phyloP scores from a whole-genome alignment of 352 stramenopile species.

The Globisporangium orthogonon region DNA sequence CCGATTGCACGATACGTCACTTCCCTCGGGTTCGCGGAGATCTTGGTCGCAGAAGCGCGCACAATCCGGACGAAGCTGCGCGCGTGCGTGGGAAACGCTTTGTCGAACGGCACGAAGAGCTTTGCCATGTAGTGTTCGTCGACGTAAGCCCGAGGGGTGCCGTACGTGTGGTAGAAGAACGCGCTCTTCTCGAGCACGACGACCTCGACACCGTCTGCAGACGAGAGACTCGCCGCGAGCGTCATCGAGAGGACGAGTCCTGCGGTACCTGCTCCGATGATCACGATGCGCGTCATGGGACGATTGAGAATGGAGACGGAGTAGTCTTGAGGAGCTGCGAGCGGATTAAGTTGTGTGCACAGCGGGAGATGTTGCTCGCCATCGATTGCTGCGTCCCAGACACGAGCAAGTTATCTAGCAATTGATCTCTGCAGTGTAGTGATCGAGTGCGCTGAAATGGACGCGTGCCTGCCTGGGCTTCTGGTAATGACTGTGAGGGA shows the following conservation, averaged over 20 bases:
- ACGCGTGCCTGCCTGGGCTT: too few species aligned
- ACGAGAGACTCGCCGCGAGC: conserved; percentile 28
- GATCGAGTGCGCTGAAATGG: too few species aligned
- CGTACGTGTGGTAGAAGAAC: conserved; percentile 41
- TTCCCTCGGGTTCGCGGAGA: background rate
- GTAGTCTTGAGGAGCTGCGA: background rate
- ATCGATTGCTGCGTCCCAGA: too few species aligned
- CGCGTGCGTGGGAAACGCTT: conserved; percentile 27
- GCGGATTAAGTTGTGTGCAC: background rate
- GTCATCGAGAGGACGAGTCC: conserved; percentile 37
- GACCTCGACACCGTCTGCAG: conserved; percentile 34
- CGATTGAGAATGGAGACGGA: background rate
- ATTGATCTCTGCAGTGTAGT: background rate
- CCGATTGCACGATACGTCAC: conserved; percentile 7
- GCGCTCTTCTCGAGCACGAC: conserved; percentile 52
- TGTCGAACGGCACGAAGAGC: conserved; percentile 63
- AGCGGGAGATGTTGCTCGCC: background rate
- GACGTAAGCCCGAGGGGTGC: conserved; percentile 43
- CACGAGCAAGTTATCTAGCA: background rate
- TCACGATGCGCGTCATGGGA: conserved; percentile 28
- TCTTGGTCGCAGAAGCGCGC: background rate
- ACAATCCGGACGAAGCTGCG: conserved; percentile 6
- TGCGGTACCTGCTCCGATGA: conserved; percentile 50
- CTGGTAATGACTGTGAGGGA: background rate
- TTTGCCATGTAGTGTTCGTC: conserved; percentile 39